phyloP scores from a whole-genome alignment of 2,329 filamentous ascomycete species.

The Aspergillus sp. region DNA sequence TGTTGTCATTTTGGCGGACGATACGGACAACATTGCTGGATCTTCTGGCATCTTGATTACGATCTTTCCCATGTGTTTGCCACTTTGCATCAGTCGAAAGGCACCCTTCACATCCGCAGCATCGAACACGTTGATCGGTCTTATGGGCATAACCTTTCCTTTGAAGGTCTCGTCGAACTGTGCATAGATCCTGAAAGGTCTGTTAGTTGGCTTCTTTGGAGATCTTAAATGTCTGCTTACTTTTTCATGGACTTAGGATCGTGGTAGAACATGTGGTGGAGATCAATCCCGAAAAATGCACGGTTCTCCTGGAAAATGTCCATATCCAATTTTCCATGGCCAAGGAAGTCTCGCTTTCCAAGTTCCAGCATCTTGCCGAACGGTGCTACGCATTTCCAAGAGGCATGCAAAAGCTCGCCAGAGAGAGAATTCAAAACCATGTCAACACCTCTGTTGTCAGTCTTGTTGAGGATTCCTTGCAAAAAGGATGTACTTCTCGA shows the following conservation, averaged over 20 bases:
- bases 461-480: neutral
- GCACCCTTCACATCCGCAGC: conserved; percentile 27
- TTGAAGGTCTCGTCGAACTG: neutral
- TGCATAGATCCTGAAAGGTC: neutral
- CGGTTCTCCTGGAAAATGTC: conserved; percentile 5
- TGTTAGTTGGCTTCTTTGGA: neutral
- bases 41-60: conserved; percentile 13
- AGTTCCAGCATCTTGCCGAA: conserved; percentile 10
- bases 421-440: conserved; percentile 14
- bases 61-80: conserved; percentile 41
- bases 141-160: conserved; percentile 1
- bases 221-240: too few species aligned
- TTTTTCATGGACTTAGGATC: too few species aligned
- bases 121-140: conserved; percentile 10
- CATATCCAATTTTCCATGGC: conserved; percentile 1
- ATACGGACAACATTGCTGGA: neutral
- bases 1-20: neutral
- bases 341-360: conserved; percentile 8
- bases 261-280: neutral
- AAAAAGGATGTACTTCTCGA: conserved; percentile 3
- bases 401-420: conserved; percentile 11
- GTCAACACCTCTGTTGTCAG: conserved; percentile 5
- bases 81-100: conserved; percentile 38
- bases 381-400: conserved; percentile 17
- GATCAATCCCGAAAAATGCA: conserved; percentile 5